Conservation (phyloP, 2,329 filamentous ascomycete species). For the Rhinocladiella similis region DNA sequence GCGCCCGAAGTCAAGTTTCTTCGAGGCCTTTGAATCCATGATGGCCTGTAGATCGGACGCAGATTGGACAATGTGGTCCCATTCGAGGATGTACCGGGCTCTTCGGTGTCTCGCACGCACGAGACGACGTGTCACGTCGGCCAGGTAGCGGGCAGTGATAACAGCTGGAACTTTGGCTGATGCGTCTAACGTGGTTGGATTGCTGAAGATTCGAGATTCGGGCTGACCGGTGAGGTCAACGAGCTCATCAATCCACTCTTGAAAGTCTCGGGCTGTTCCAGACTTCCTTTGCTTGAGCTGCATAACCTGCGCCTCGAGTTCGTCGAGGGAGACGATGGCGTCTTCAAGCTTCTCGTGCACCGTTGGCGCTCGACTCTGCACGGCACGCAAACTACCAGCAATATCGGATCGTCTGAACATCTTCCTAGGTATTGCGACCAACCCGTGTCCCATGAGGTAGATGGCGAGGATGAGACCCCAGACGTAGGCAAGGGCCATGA, state of each 20-base stretch:
- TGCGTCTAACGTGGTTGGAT: conserved; percentile 39
- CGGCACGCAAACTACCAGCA: conserved; percentile 68
- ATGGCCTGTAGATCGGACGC: conserved; percentile 77
- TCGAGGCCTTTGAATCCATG: conserved; percentile 78
- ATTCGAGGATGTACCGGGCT: conserved; percentile 79
- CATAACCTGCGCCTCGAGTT: conserved; percentile 75
- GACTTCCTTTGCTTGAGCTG: conserved; percentile 80
- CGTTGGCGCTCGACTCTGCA: conserved; percentile 77
- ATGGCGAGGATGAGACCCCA: conserved; percentile 92
- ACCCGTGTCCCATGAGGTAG: conserved; percentile 94
- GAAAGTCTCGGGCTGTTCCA: conserved; percentile 71
- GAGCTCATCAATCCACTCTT: conserved; percentile 95
- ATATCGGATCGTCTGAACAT: conserved; percentile 79
- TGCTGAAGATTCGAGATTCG: conserved; percentile 53
- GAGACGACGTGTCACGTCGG: conserved; percentile 80
- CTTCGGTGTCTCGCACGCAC: conserved; percentile 80
- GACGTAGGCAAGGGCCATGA: conserved; percentile 93
- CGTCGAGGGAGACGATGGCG: conserved; percentile 74
- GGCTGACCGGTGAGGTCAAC: conserved; percentile 72
- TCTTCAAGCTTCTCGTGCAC: conserved; percentile 87
- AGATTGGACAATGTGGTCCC: conserved; percentile 74
- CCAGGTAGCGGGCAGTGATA: conserved; percentile 89
- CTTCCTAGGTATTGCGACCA: conserved; percentile 84
- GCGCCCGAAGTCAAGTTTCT: conserved; percentile 73
- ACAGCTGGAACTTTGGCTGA: conserved; percentile 67